phyloP scores from a whole-genome alignment of 2,329 filamentous ascomycete genomes.

The Fusarium sp. region DNA sequence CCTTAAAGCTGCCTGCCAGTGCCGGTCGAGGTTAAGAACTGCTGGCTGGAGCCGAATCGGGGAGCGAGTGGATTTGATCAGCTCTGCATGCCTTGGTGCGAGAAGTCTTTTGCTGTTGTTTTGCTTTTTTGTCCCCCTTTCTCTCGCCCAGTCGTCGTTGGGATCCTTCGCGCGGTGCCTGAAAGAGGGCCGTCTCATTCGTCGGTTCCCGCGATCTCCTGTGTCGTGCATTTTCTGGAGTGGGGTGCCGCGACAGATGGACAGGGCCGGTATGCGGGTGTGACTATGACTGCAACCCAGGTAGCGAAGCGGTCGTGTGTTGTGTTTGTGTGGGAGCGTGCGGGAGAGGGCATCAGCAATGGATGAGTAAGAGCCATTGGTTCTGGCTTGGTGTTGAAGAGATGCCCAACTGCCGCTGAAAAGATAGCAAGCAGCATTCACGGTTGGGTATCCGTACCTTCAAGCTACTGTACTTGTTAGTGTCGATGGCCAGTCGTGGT shows the following conservation, averaged over 20 bases:
- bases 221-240: constrained; percentile 41
- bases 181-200: constrained; percentile 37
- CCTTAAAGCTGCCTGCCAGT: not conserved
- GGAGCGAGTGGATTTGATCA: not conserved
- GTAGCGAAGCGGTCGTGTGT: not conserved
- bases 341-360: not conserved
- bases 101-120: constrained; percentile 3
- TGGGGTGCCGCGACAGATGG: constrained; percentile 13
- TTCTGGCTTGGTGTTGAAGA: not conserved
- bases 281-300: constrained; percentile 22
- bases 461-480: constrained; percentile 9
- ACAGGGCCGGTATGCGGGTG: constrained; percentile 33
- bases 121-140: constrained; percentile 8
- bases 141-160: constrained; percentile 13
- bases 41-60: not conserved
- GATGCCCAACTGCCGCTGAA: not conserved
- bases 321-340: not conserved
- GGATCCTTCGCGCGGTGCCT: constrained; percentile 34
- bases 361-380: not conserved
- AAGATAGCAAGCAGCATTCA: not conserved
- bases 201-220: constrained; percentile 37
- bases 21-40: not conserved
- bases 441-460: constrained; percentile 14
- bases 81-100: not conserved
- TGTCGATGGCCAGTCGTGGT: constrained; percentile 14